Base-by-base conservation (phyloP, 768 basidiomycete species). In the Trametes coccinea region DNA sequence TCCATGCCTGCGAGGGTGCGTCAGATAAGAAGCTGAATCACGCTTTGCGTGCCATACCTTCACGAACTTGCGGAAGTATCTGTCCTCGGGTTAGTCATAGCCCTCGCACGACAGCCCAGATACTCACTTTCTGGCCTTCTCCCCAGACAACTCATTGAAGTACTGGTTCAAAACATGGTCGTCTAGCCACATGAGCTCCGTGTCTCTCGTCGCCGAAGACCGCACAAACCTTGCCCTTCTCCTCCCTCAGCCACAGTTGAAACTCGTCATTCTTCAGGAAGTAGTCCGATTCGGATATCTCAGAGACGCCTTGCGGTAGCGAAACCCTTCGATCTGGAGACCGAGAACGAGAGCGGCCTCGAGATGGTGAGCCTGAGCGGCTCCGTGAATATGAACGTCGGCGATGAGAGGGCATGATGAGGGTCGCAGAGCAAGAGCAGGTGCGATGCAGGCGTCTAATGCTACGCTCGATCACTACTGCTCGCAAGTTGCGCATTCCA, bases 61-160 rank as follows among this genome's bases (percentile, higher is more conserved):
- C 43, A 94, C 87, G 69, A 98, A 97, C 75, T 95, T 96, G 68
- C 89, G 87, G 72, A 98, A 98, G 72, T 95, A 94, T 69, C 91
- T 92, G 53, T 60, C 29, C 57, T 61, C 70, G 66, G 53, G 53
- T 68, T 55, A 72, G 65, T 55, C 71, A 78, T 61, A 77, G 74
- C 54, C 48, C 61, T 53, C 41, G 65, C 61, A 55, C 60, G 31
- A 8, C 39, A 56, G 45, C 30, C 22, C 54, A 60, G 46, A 47
- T 17, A 66, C 83, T 71, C 71, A 89, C 85, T 85, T 89, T 66
- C 90, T 82, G 3, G 94, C 88, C 71, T 82, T 87, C 33, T 95
- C 92, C 30, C 92, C 86, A 16, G 87, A 86, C 58, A 97, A 79
- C 61, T 93, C 89, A 67, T 93, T 90, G 68, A 96, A 89, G 71